These are phyloP conservation scores for Candida adriatica DNA, from an alignment of 805 yeast genomes.

Conservation along the genomic window DNA sequence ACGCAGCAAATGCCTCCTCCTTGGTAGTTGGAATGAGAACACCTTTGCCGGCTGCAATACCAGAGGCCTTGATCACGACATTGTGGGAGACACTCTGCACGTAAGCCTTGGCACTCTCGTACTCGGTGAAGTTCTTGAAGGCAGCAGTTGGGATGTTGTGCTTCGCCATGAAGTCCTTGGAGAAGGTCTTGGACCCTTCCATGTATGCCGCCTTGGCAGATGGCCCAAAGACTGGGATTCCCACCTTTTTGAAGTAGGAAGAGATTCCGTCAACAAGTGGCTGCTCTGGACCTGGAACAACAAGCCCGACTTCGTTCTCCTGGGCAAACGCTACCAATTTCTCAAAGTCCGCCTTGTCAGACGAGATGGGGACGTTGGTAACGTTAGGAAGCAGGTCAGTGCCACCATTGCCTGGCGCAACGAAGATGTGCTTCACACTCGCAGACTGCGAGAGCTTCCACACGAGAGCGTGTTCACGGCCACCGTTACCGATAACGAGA, in stretches of 20 bases:
- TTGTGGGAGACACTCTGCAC: slow-evolving; percentile 59
- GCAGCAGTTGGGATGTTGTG: slow-evolving; percentile 93
- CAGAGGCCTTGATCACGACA: slow-evolving; percentile 93
- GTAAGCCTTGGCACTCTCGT: slow-evolving; percentile 67
- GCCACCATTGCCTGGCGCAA: slow-evolving; percentile 98
- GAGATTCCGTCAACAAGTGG: slow-evolving; percentile 94
- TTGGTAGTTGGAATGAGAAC: slow-evolving; percentile 83
- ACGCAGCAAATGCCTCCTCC: slow-evolving; percentile 79
- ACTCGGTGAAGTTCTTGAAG: slow-evolving; percentile 75
- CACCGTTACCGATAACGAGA: slow-evolving; percentile 93
- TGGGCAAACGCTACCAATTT: slow-evolving; percentile 68
- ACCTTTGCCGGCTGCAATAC: slow-evolving; percentile 98
- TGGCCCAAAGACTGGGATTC: slow-evolving; percentile 98
- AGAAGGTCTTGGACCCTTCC: slow-evolving; percentile 96
- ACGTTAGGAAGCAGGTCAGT: slow-evolving; percentile 57
- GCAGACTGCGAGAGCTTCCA: slow-evolving; percentile 85
- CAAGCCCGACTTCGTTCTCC: slow-evolving; percentile 59
- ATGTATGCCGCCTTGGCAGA: slow-evolving; percentile 78
- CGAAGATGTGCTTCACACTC: slow-evolving; percentile 64
- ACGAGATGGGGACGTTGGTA: slow-evolving; percentile 60
- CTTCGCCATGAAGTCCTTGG: slow-evolving; percentile 88
- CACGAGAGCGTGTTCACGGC: slow-evolving; percentile 95
- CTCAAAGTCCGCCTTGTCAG: slow-evolving; percentile 61
- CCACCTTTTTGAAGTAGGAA: slow-evolving; percentile 63
- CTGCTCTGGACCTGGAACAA: slow-evolving; percentile 98